These are phyloP conservation scores for Quercus cerris DNA, from an alignment of 306 rosid species.

Conservation along the genomic window DNA sequence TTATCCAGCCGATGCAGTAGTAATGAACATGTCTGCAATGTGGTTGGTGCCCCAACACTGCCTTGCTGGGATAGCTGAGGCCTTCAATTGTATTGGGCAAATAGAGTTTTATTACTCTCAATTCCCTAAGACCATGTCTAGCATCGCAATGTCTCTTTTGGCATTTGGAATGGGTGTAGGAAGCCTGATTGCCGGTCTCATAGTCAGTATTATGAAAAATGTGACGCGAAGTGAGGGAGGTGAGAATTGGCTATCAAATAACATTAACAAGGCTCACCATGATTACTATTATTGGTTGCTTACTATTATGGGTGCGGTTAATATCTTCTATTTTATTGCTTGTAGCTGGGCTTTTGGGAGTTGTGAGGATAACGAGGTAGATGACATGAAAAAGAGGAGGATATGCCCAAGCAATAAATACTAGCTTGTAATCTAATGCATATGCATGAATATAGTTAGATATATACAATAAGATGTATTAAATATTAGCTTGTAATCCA, in stretches of 20 bases:
- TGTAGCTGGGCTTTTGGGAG: conserved; percentile 63
- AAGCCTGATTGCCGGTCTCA: conserved; percentile 43
- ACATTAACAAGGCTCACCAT: conserved; percentile 56
- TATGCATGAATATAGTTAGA: too few species aligned
- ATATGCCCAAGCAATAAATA: neutral
- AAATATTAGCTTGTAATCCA: too few species aligned
- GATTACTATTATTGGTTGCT: conserved; percentile 66
- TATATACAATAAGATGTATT: too few species aligned
- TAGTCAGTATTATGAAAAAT: conserved; percentile 32
- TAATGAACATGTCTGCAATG: conserved; percentile 54
- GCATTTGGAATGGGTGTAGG: conserved; percentile 52
- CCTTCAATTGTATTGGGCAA: conserved; percentile 59
- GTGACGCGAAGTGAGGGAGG: conserved; percentile 34
- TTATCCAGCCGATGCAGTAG: conserved; percentile 20
- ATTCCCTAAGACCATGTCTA: conserved; percentile 68
- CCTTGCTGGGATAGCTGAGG: conserved; percentile 68
- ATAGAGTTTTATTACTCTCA: conserved; percentile 74
- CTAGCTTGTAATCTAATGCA: too few species aligned
- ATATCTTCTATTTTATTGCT: conserved; percentile 49
- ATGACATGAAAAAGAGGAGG: neutral
- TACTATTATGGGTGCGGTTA: conserved; percentile 35
- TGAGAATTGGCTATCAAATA: conserved; percentile 49
- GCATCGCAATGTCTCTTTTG: conserved; percentile 60
- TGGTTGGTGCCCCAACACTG: conserved; percentile 75
- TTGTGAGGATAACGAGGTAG: conserved; percentile 2